Percentiles rank a stretch among this genome's conserved stretches.
phyloP scores from a whole-genome alignment of 2,329 filamentous ascomycete genomes.

The Epicoccum nigrum region DNA sequence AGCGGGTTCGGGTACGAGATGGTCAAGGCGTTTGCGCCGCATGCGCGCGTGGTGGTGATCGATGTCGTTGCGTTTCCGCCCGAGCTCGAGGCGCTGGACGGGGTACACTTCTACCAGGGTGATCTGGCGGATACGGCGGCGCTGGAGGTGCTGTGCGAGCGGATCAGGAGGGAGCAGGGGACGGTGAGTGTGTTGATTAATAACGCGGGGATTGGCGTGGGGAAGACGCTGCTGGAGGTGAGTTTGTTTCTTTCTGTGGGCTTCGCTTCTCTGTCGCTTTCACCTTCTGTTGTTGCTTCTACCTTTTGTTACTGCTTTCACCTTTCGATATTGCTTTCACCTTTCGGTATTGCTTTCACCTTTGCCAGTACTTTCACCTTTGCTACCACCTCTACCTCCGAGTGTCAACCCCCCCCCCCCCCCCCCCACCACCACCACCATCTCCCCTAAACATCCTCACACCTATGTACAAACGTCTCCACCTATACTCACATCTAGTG shows the following conservation, averaged over 20 bases:
- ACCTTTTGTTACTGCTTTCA: too few species aligned
- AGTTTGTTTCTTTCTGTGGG: not conserved
- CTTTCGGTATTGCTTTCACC: too few species aligned
- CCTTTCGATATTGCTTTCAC: too few species aligned
- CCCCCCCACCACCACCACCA: too few species aligned
- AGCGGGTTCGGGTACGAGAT: slow-evolving; percentile 40
- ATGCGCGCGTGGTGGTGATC: slow-evolving; percentile 32
- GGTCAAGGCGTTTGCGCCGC: slow-evolving; percentile 32
- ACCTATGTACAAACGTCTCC: too few species aligned
- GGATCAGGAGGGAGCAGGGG: slow-evolving; percentile 30
- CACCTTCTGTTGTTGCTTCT: too few species aligned
- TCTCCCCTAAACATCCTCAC: not conserved
- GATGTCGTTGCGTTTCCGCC: slow-evolving; percentile 31
- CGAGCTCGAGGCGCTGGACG: slow-evolving; percentile 29
- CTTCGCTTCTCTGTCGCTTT: too few species aligned
- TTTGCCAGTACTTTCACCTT: too few species aligned
- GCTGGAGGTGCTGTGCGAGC: slow-evolving; percentile 25
- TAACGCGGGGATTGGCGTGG: slow-evolving; percentile 37
- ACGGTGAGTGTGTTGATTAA: slow-evolving; percentile 40
- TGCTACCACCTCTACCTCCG: too few species aligned
- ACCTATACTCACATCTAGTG: too few species aligned
- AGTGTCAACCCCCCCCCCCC: too few species aligned
- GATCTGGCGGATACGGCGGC: slow-evolving; percentile 30
- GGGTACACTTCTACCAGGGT: slow-evolving; percentile 36
- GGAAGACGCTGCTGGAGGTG: slow-evolving; percentile 30